A percentile compares a stretch with the other conserved stretches of the same genome.
phyloP scores from a whole-genome alignment of 805 yeast species.

The Candida tammaniensis region DNA sequence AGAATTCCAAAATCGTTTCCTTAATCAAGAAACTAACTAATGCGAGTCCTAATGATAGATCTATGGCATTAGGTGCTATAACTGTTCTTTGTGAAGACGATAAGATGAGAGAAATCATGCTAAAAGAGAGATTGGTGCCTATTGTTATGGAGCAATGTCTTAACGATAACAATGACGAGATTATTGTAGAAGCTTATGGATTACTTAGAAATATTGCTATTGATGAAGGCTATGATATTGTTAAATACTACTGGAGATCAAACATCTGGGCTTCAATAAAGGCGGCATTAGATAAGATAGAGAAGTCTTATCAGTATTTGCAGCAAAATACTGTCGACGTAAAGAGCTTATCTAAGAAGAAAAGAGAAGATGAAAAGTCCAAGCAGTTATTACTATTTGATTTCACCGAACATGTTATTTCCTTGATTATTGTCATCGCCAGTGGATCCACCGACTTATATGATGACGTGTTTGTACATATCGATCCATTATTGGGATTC shows the following conservation, averaged over 20 bases:
- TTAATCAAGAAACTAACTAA: constrained; percentile 63
- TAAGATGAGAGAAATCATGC: constrained; percentile 54
- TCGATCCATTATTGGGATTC: constrained; percentile 38
- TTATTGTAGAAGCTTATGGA: constrained; percentile 79
- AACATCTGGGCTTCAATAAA: constrained; percentile 68
- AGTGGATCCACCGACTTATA: constrained; percentile 54
- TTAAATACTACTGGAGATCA: constrained; percentile 72
- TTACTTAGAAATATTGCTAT: constrained; percentile 73
- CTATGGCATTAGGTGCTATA: constrained; percentile 74
- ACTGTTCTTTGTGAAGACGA: constrained; percentile 69
- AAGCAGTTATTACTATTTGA: constrained; percentile 55
- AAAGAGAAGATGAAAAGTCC: constrained; percentile 33
- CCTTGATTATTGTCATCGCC: constrained; percentile 64
- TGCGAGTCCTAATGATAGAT: constrained; percentile 64
- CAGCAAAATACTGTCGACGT: constrained; percentile 16
- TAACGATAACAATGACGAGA: constrained; percentile 66
- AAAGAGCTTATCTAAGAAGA: constrained; percentile 16
- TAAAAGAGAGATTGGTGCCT: constrained; percentile 71
- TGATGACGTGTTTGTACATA: constrained; percentile 44
- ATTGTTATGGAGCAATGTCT: constrained; percentile 61
- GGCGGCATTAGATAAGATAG: constrained; percentile 49
- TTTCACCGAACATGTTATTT: constrained; percentile 68
- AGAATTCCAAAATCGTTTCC: constrained; percentile 60
- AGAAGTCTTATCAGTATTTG: constrained; percentile 45
- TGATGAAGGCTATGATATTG: constrained; percentile 85